Percentiles rank a stretch among this genome's conserved stretches.
These are phyloP conservation scores for Lentinula edodes DNA, from an alignment of 768 basidiomycete genomes.

Conservation along the genomic window DNA sequence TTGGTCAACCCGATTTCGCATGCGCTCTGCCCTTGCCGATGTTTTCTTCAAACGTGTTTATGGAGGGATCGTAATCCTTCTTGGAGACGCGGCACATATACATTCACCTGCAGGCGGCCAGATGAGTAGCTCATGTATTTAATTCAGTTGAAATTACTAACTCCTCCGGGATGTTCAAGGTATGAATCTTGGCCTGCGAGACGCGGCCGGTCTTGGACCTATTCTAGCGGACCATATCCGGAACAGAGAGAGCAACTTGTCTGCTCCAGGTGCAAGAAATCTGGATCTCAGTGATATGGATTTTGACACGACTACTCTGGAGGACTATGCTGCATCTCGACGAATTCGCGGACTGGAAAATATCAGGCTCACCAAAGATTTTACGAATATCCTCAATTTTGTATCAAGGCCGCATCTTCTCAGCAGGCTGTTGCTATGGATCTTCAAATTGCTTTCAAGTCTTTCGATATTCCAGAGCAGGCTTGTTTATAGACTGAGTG, in stretches of 20 bases:
- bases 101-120: constrained; percentile 14
- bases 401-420: background rate
- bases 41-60: constrained; percentile 23
- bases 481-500: constrained; percentile 21
- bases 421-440: background rate
- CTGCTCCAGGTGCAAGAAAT: too few species aligned
- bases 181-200: constrained; percentile 23
- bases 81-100: constrained; percentile 21
- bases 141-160: background rate
- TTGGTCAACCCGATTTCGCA: constrained; percentile 34
- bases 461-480: constrained; percentile 8
- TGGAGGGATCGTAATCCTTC: constrained; percentile 13
- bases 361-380: constrained; percentile 7
- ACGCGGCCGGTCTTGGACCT: constrained; percentile 16
- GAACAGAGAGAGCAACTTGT: background rate
- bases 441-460: background rate
- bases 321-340: constrained; percentile 1
- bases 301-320: background rate
- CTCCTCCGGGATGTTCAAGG: constrained; percentile 14
- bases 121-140: background rate
- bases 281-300: background rate
- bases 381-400: background rate
- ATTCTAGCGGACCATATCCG: constrained; percentile 14
- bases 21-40: constrained; percentile 30
- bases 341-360: background rate